phyloP scores from a whole-genome alignment of 176 grass and related monocot genomes.

The Triticum dicoccoides region DNA sequence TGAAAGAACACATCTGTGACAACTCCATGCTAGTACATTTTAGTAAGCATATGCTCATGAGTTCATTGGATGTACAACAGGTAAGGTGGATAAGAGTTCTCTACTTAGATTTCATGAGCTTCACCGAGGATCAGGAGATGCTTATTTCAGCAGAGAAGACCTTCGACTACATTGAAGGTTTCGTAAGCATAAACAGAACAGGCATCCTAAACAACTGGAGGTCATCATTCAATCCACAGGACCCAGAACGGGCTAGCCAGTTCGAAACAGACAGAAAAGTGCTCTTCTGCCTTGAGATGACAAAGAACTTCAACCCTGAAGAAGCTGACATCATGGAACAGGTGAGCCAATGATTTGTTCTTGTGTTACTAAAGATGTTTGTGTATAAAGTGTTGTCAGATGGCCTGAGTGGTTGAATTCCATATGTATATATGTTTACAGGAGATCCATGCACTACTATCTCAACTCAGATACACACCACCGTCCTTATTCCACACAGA shows the following conservation, averaged over 20 bases:
- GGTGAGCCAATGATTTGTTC: constrained; percentile 25
- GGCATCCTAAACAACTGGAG: constrained; percentile 80
- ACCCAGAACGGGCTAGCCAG: constrained; percentile 51
- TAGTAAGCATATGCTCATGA: constrained; percentile 1
- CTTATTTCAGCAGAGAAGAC: constrained; percentile 63
- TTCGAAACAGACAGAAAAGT: constrained; percentile 60
- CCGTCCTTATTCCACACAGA: constrained; percentile 71
- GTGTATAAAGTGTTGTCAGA: constrained; percentile 32
- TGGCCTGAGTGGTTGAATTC: constrained; percentile 3
- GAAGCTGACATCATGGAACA: constrained; percentile 56
- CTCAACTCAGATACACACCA: constrained; percentile 54
- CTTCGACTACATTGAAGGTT: constrained; percentile 92
- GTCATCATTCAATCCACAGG: constrained; percentile 65
- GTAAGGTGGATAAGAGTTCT: constrained; percentile 88
- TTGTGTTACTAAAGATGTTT: not conserved
- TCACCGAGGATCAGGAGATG: constrained; percentile 85
- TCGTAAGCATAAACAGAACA: constrained; percentile 77
- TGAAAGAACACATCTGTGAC: not conserved
- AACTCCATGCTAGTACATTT: constrained; percentile 15
- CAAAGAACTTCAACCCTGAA: constrained; percentile 70
- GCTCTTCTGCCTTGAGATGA: constrained; percentile 85
- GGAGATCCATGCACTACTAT: constrained; percentile 61
- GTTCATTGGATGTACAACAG: constrained; percentile 33
- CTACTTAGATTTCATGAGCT: constrained; percentile 73
- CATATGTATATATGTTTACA: constrained; percentile 35